These are phyloP conservation scores for Zygosaccharomyces siamensis DNA, from an alignment of 805 yeast genomes.

Conservation along the genomic window DNA sequence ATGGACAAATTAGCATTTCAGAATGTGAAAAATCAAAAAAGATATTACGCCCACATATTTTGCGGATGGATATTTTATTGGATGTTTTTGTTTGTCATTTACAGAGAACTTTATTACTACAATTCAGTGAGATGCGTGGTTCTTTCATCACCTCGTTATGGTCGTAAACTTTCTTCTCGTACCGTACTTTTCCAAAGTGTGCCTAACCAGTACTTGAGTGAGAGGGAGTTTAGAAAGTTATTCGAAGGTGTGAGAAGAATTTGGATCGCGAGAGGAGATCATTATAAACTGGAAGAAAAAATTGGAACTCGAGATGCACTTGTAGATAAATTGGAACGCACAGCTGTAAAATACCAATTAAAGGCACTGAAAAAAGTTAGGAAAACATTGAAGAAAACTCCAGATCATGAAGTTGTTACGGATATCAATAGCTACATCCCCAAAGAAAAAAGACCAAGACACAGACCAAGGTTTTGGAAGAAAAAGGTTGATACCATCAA, in stretches of 20 bases:
- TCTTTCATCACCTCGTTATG: conserved; percentile 75
- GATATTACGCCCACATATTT: conserved; percentile 85
- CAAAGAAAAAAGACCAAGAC: conserved; percentile 61
- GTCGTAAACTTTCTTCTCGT: conserved; percentile 67
- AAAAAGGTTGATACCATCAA: conserved; percentile 60
- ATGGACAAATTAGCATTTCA: conserved; percentile 74
- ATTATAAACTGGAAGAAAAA: conserved; percentile 47
- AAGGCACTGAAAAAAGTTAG: conserved; percentile 56
- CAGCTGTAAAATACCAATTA: conserved; percentile 53
- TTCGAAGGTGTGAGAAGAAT: conserved; percentile 80
- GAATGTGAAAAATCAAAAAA: conserved; percentile 53
- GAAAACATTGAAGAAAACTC: conserved; percentile 63
- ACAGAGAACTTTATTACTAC: conserved; percentile 77
- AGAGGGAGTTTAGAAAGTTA: conserved; percentile 63
- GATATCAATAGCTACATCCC: conserved; percentile 58
- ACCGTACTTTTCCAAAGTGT: conserved; percentile 82
- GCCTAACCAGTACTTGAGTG: conserved; percentile 68
- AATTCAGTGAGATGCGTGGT: conserved; percentile 72
- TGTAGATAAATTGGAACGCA: conserved; percentile 60
- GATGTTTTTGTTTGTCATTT: conserved; percentile 61
- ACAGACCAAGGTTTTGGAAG: conserved; percentile 45
- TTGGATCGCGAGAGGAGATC: conserved; percentile 67
- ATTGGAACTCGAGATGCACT: conserved; percentile 56
- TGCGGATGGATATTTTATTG: conserved; percentile 78
- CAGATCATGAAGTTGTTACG: conserved; percentile 38